Conservation (phyloP, 345 rosid species). For the Dovyalis caffra region DNA sequence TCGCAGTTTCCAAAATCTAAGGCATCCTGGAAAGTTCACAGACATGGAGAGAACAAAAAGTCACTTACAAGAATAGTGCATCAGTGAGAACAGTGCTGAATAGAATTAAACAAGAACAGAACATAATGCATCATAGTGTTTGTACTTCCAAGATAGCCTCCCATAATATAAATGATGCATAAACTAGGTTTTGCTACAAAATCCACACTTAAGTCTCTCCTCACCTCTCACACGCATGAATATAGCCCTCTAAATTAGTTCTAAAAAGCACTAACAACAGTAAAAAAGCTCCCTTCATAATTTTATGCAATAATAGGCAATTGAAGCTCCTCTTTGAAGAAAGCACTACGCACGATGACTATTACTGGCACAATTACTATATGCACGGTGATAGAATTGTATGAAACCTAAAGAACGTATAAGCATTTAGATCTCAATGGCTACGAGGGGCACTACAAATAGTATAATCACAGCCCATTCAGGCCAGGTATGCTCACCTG, state of each 20-base stretch:
- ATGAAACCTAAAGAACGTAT: background rate
- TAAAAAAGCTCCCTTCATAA: background rate
- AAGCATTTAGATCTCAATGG: background rate
- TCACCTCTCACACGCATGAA: background rate
- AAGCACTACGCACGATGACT: background rate
- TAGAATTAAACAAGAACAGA: background rate
- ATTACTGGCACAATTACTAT: background rate
- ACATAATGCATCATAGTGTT: background rate
- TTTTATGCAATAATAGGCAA: background rate
- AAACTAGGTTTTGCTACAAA: background rate
- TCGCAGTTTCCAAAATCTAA: constrained; percentile 68
- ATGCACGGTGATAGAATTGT: background rate
- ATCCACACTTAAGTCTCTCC: background rate
- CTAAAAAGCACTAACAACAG: background rate
- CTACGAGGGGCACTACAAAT: background rate
- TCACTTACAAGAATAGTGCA: background rate
- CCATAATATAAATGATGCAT: background rate
- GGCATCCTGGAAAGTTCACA: constrained; percentile 53
- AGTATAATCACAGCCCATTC: background rate
- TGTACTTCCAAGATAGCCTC: background rate
- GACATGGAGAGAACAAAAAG: background rate
- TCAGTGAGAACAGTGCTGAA: background rate
- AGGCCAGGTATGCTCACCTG: constrained; percentile 51
- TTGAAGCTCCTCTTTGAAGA: background rate
- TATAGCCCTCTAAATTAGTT: background rate